Base-by-base conservation (phyloP, 139 green algal species). In the Coccomyxa sp. region DNA sequence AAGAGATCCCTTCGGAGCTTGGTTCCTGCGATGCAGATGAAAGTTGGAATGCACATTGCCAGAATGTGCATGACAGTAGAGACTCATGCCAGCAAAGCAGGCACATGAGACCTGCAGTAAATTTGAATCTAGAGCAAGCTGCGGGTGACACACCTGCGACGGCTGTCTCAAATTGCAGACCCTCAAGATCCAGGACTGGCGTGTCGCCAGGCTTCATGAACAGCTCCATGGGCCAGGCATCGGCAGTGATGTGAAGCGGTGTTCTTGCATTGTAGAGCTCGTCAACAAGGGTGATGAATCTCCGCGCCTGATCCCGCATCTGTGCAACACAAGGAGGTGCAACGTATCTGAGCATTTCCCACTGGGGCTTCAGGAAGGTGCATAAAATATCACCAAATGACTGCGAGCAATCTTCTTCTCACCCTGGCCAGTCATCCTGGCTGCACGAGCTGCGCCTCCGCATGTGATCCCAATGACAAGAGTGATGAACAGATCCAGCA, bases 271-370 rank as follows among this genome's bases (percentile, higher is more conserved):
- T 90, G 82, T 93, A 92, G 54, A 94, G 77, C 83, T 97, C 94
- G 70, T 97, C 94, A 0, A 97, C 71, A 16, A 97, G 84, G 0
- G 90, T 97, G 85, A 97, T 97, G 89, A 97, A 97, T 68, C 94
- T 89, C 8, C 92, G 87, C 0, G 94, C 94, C 77, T 93, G 83
- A 82, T 97, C 93, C 0, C 91, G 82, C 5, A 90, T 82, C 83
- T 91, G 83, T 55, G 75, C 22, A 18, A 64, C 50, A 64, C 50
- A 64, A 31, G 50, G 22, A 64, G 22, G 18, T 31, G 5, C 50
- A 64, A 64, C 2, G 5, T n/a, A n/a, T n/a, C n/a, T n/a, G n/a
- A n/a, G n/a, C n/a, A n/a, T n/a, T n/a, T n/a, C n/a, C n/a, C n/a
- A n/a, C n/a, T n/a, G n/a, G n/a, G n/a, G n/a, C n/a, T n/a, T n/a